Evolutionary conservation across 345 rosid species (phyloP), one percentile per base, ranked within the genome.

Genomic region (Adansonia digitata): DNA sequence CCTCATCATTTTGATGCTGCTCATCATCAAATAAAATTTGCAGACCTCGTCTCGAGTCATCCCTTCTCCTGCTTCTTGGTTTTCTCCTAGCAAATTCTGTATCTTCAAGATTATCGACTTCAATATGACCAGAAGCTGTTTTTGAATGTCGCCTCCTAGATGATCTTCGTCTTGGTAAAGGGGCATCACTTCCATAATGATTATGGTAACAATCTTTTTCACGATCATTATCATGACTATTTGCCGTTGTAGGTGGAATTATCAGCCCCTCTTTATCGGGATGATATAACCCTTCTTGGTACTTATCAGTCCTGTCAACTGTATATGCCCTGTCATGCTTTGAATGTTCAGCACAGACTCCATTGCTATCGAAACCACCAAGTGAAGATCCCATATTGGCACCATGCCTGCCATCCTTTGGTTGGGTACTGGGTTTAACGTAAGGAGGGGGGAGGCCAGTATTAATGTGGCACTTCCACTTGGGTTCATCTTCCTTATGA

Each of bases 391-490:
- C 87, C 14, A 67, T 31, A 75, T 67, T 79, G 63, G 78, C 81
- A 60, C 69, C 80, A 71, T 71, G 61, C 52, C 59, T 75, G 60
- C 40, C 69, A 55, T 86, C 91, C 82, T 80, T 87, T 7, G 74
- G 52, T 78, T 82, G 88, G 49, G 61, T 52, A 75, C 61, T 84
- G 20, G 86, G 78, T 75, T 90, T 90, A 34, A 88, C 91, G 66
- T 91, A 89, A 22, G 97, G 97, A 75, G 97, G 97, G 26, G 93
- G 97, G 57, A 95, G 79, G 34, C 82, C 80, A 73, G 76, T 86
- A 62, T 81, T 85, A 69, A 69, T 53, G 66, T 71, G 74, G 53
- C 90, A 55, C 76, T 85, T 86, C 81, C 78, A 60, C 82, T 77
- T 78, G 29, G 78, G 79, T 66, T 64, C 66, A 73, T 86, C 89